Evolutionary conservation across 2,329 filamentous ascomycete species (phyloP).

Genomic region (Stachybotrys echinatus): DNA sequence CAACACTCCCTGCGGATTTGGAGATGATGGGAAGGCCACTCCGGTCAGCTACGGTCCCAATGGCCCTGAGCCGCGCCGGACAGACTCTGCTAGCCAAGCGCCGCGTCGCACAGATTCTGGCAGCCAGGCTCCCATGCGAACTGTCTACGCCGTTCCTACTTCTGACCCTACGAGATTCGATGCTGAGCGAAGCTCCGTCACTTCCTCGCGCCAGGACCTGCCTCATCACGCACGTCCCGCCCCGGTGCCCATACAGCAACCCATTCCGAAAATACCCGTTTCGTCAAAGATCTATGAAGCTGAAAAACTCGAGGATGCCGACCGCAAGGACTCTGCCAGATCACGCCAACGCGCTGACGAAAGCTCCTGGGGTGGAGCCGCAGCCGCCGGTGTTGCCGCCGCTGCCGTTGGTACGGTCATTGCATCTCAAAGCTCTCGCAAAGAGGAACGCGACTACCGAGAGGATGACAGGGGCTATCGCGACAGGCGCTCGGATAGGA

Average conservation of each 20-base stretch:
- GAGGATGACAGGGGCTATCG: constrained; percentile 10
- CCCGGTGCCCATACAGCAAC: constrained; percentile 73
- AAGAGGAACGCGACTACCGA: constrained; percentile 7
- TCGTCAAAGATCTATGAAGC: constrained; percentile 62
- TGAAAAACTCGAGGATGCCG: constrained; percentile 30
- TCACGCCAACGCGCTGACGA: constrained; percentile 27
- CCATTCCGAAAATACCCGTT: constrained; percentile 71
- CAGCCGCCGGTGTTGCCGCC: constrained; percentile 43
- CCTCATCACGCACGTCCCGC: constrained; percentile 44
- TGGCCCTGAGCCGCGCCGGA: constrained; percentile 14
- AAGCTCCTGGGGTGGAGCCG: constrained; percentile 35
- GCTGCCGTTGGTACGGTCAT: constrained; percentile 37
- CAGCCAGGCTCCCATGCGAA: constrained; percentile 42
- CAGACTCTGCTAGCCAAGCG: constrained; percentile 12
- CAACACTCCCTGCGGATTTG: constrained; percentile 49
- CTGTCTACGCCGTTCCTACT: constrained; percentile 62
- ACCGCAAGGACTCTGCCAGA: constrained; percentile 24
- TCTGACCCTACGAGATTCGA: constrained; percentile 61
- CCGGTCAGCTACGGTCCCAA: constrained; percentile 17
- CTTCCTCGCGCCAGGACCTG: constrained; percentile 34
- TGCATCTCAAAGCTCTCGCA: constrained; percentile 11
- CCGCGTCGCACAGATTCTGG: no score
- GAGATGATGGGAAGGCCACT: constrained; percentile 25
- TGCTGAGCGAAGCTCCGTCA: constrained; percentile 43
- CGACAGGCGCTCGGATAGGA: constrained; percentile 8